Evolutionary conservation across 2,329 filamentous ascomycete species (phyloP).

Genomic region (Talaromyces sp.): DNA sequence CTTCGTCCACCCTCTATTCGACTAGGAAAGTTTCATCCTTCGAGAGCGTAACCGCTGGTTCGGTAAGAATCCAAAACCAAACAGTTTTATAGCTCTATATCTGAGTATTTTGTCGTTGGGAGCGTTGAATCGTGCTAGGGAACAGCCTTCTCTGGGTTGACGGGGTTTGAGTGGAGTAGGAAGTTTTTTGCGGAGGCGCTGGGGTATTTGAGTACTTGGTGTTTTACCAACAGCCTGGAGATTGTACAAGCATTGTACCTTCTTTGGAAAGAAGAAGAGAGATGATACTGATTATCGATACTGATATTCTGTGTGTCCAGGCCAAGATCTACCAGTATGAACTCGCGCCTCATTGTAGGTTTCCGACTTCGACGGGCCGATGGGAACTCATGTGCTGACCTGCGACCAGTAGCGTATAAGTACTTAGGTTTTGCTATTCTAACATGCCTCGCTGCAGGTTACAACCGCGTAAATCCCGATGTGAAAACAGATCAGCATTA

Average conservation of each 20-base stretch:
- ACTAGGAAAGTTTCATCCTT: constrained; percentile 44
- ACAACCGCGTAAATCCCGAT: constrained; percentile 36
- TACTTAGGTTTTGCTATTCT: constrained; percentile 49
- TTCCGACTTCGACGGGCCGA: neutral
- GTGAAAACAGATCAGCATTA: too few relatives aligned
- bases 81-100: constrained; percentile 47
- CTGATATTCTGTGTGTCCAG: neutral
- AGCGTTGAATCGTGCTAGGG: constrained; percentile 44
- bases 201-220: constrained; percentile 37
- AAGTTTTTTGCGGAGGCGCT: constrained; percentile 46
- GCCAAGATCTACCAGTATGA: neutral
- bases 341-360: neutral
- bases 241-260: constrained; percentile 50
- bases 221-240: constrained; percentile 48
- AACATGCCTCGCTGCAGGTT: constrained; percentile 48
- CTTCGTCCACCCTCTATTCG: constrained; percentile 48
- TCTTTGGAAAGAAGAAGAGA: constrained; percentile 20
- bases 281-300: neutral
- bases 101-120: constrained; percentile 48
- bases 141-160: constrained; percentile 42
- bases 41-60: constrained; percentile 47
- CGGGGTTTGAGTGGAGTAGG: constrained; percentile 47
- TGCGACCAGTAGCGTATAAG: constrained; percentile 39
- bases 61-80: constrained; percentile 27
- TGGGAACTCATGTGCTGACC: neutral